Percentiles rank a stretch among this genome's conserved stretches.
These are phyloP conservation scores for Ascochyta koolunga DNA, from an alignment of 2,329 filamentous ascomycete genomes.

Conservation along the genomic window DNA sequence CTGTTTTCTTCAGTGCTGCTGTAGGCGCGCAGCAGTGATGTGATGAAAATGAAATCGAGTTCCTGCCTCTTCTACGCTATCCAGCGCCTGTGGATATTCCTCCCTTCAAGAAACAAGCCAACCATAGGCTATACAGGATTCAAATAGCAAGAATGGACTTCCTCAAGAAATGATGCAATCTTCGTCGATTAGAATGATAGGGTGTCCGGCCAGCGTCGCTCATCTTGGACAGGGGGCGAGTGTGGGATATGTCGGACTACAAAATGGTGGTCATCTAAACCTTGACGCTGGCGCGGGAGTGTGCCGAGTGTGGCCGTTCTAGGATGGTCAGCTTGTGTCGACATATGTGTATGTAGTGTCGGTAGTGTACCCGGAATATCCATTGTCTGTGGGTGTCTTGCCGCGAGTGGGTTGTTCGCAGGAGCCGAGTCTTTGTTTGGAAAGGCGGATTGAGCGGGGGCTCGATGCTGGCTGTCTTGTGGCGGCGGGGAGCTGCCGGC, in stretches of 20 bases:
- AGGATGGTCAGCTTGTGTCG: background rate
- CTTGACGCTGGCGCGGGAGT: slow-evolving; percentile 19
- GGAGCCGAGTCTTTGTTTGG: slow-evolving; percentile 34
- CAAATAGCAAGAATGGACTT: slow-evolving; percentile 8
- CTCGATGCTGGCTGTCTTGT: slow-evolving; percentile 39
- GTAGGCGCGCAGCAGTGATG: too few species aligned
- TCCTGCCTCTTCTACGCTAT: background rate
- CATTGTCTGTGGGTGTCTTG: slow-evolving; percentile 16
- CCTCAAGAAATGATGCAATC: slow-evolving; percentile 5
- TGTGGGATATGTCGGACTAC: slow-evolving; percentile 14
- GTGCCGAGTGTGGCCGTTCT: slow-evolving; percentile 19
- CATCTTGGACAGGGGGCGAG: slow-evolving; percentile 2
- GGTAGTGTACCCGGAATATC: slow-evolving; percentile 9
- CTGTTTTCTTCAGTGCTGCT: too few species aligned
- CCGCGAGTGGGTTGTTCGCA: slow-evolving; percentile 30
- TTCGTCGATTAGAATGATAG: slow-evolving; percentile 19
- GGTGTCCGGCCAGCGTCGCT: slow-evolving; percentile 9
- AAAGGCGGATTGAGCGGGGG: slow-evolving; percentile 30
- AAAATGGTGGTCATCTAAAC: slow-evolving; percentile 5
- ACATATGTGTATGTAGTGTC: background rate
- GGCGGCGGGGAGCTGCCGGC: slow-evolving; percentile 41
- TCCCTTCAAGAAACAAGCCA: background rate
- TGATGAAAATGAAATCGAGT: too few species aligned
- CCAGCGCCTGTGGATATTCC: background rate
- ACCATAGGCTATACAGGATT: slow-evolving; percentile 5